Percentiles rank a stretch among this genome's conserved stretches.
Conservation (phyloP, 2,329 filamentous ascomycete species). For the Calonectria leucothoes region DNA sequence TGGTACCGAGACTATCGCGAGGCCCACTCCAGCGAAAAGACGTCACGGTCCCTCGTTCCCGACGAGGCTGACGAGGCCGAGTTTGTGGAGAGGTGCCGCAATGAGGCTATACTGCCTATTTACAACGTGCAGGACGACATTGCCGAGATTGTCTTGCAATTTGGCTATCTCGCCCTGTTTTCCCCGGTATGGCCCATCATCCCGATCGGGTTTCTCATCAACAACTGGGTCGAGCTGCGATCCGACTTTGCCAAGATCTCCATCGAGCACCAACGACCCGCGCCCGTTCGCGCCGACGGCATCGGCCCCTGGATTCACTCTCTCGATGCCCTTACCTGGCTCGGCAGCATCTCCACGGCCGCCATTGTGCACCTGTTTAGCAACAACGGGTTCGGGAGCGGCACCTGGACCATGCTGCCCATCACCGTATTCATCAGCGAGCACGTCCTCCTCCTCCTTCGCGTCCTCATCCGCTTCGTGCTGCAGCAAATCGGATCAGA, state of each 20-base stretch:
- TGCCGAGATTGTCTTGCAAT: constrained; percentile 79
- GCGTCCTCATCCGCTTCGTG: constrained; percentile 52
- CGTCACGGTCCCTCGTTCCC: constrained; percentile 58
- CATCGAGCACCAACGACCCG: constrained; percentile 77
- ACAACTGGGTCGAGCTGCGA: constrained; percentile 82
- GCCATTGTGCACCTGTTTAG: constrained; percentile 81
- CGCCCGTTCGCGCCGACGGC: constrained; percentile 75
- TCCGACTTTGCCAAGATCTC: constrained; percentile 84
- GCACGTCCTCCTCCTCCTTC: constrained; percentile 75
- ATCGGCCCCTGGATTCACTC: constrained; percentile 81
- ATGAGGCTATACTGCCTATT: constrained; percentile 73
- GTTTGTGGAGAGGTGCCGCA: constrained; percentile 73
- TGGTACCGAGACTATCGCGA: constrained; percentile 56
- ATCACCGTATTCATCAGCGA: constrained; percentile 79
- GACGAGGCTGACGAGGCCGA: constrained; percentile 73
- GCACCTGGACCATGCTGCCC: constrained; percentile 74
- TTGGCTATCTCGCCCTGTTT: constrained; percentile 80
- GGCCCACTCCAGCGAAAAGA: constrained; percentile 51
- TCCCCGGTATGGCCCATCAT: constrained; percentile 82
- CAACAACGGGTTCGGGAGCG: constrained; percentile 61
- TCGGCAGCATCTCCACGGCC: constrained; percentile 78
- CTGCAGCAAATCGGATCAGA: constrained; percentile 54
- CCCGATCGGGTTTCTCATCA: constrained; percentile 77
- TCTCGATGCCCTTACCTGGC: constrained; percentile 76
- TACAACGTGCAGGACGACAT: constrained; percentile 82